A percentile compares a stretch with the other conserved stretches of the same genome.
Conservation (phyloP, 2,329 filamentous ascomycete genomes). For the Colletotrichum coccodes region DNA sequence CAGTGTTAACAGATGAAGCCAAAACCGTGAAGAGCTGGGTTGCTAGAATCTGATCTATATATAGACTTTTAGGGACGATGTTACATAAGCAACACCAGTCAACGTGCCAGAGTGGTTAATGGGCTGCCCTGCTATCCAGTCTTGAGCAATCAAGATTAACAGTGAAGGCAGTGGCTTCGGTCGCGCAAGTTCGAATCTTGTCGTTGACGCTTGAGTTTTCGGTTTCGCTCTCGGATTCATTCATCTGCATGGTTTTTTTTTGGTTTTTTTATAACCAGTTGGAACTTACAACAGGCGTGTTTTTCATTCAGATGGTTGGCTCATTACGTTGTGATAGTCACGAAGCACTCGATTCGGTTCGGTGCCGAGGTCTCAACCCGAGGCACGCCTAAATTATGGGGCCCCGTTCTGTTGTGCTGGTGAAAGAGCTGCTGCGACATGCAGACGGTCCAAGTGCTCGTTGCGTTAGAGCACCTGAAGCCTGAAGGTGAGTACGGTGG, state of each 20-base stretch:
- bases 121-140: constrained; percentile 28
- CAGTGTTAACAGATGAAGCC: too few relatives aligned
- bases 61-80: accelerated
- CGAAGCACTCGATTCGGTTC: neutral
- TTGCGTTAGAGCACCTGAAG: constrained; percentile 11
- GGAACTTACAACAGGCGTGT: too few relatives aligned
- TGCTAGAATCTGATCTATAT: too few relatives aligned
- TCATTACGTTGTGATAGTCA: neutral
- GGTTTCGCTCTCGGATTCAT: too few relatives aligned
- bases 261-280: too few relatives aligned
- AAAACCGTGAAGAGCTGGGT: too few relatives aligned
- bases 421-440: constrained; percentile 10
- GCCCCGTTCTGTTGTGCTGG: neutral
- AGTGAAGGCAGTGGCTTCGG: constrained; percentile 30
- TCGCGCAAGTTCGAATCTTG: constrained; percentile 34
- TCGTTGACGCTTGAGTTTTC: constrained; percentile 11
- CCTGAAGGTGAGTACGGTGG: constrained; percentile 20
- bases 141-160: neutral
- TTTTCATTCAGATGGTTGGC: too few relatives aligned
- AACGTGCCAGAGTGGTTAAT: constrained; percentile 35
- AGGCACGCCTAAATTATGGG: constrained; percentile 29
- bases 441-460: constrained; percentile 11
- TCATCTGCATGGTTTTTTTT: too few relatives aligned
- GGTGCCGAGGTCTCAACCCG: constrained; percentile 8
- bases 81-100: constrained; percentile 25